phyloP scores from a whole-genome alignment of 2,329 filamentous ascomycete species.

The Beauveria asiatica region DNA sequence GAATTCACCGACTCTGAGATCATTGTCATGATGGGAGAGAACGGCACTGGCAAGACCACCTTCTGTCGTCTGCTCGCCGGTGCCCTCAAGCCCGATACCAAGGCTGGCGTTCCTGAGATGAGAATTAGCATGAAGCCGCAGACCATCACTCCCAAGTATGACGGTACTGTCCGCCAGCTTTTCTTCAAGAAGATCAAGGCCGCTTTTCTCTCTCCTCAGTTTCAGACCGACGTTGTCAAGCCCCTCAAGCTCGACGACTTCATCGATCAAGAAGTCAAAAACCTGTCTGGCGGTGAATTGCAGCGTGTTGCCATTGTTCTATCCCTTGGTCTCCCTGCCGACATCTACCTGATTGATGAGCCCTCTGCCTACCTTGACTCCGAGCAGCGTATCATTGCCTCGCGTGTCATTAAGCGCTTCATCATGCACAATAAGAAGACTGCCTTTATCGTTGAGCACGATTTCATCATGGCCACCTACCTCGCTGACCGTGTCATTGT shows the following conservation, averaged over 20 bases:
- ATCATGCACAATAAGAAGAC: slow-evolving; percentile 99
- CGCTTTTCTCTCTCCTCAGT: slow-evolving; percentile 91
- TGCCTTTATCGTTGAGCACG: slow-evolving; percentile 98
- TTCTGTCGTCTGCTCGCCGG: slow-evolving; percentile 96
- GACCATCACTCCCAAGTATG: slow-evolving; percentile 97
- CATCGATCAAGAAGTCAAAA: slow-evolving; percentile 99
- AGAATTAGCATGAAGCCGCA: slow-evolving; percentile 99
- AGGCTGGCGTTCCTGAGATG: slow-evolving; percentile 76
- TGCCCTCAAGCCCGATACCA: slow-evolving; percentile 81
- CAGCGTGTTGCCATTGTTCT: slow-evolving; percentile 98
- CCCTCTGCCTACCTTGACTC: slow-evolving; percentile 96
- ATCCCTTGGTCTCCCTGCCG: slow-evolving; percentile 87
- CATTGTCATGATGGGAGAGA: slow-evolving; percentile 99
- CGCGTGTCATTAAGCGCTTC: slow-evolving; percentile 97
- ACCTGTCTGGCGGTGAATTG: slow-evolving; percentile 97
- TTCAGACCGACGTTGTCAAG: slow-evolving; percentile 99
- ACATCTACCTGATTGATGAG: slow-evolving; percentile 98
- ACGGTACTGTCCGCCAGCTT: slow-evolving; percentile 90
- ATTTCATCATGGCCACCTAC: slow-evolving; percentile 89
- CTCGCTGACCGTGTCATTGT: slow-evolving; percentile 92
- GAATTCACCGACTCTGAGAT: slow-evolving; percentile 97
- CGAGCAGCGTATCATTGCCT: slow-evolving; percentile 95
- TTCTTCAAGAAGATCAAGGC: slow-evolving; percentile 99
- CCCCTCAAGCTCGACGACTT: slow-evolving; percentile 98
- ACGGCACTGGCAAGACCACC: slow-evolving; percentile 98